phyloP scores from a whole-genome alignment of 106 monocot genomes.

The Alisma plantagoaquatica region DNA sequence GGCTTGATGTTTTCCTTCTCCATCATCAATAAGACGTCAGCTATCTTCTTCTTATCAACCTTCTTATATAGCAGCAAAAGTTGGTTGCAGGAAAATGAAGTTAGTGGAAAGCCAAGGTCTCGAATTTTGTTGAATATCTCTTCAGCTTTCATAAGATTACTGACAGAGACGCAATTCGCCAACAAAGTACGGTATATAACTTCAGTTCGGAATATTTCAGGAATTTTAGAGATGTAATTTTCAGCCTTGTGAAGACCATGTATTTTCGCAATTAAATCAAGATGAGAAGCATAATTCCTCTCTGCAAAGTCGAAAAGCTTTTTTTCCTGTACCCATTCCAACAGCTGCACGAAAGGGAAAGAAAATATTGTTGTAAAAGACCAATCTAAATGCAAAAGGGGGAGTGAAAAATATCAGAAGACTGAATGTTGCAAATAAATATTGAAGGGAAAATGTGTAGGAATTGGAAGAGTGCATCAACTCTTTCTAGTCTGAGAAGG shows the following conservation, averaged over 20 bases:
- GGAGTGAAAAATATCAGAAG: not conserved
- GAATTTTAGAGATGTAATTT: conserved; percentile 49
- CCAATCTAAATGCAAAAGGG: not conserved
- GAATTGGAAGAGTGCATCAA: too few relatives aligned
- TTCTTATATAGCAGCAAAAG: conserved; percentile 66
- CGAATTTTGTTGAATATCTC: conserved; percentile 74
- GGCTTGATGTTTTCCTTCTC: conserved; percentile 74
- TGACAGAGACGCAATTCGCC: conserved; percentile 38
- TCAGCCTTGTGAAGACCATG: conserved; percentile 56
- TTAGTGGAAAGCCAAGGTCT: conserved; percentile 44
- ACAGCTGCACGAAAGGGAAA: conserved; percentile 37
- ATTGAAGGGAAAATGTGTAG: too few relatives aligned
- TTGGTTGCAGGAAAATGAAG: conserved; percentile 60
- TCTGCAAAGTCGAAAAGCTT: conserved; percentile 42
- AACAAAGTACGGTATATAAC: conserved; percentile 60
- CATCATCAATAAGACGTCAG: conserved; percentile 62
- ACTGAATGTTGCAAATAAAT: too few relatives aligned
- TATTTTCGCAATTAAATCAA: conserved; percentile 71
- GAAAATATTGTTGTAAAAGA: not conserved
- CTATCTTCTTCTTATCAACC: conserved; percentile 45
- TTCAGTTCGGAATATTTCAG: conserved; percentile 50
- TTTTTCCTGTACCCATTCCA: conserved; percentile 63
- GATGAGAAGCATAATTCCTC: conserved; percentile 58
- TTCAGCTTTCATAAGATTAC: conserved; percentile 57
- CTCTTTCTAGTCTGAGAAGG: too few relatives aligned